Conservation (phyloP, 2,329 filamentous ascomycete genomes). For the Hypomyces perniciosus region DNA sequence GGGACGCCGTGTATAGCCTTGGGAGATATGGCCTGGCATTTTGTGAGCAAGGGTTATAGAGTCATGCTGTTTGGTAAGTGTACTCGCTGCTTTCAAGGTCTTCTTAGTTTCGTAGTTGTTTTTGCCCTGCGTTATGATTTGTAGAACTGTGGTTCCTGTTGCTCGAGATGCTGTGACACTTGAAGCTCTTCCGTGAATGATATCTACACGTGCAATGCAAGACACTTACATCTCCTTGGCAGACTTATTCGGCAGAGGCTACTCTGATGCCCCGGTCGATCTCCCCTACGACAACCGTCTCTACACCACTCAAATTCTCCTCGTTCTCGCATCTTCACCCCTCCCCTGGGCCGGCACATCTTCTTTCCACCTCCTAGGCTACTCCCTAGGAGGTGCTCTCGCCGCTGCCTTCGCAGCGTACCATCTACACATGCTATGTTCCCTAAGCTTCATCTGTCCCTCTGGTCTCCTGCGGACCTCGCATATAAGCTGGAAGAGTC, state of each 20-base stretch:
- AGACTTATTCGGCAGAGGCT: constrained; percentile 74
- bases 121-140: not conserved
- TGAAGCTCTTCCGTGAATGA: not conserved
- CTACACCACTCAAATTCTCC: constrained; percentile 59
- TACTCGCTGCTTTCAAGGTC: not conserved
- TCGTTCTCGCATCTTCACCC: constrained; percentile 58
- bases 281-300: constrained; percentile 58
- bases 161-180: too few species aligned
- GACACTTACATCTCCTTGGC: not conserved
- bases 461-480: constrained; percentile 60
- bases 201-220: not conserved
- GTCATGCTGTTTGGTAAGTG: constrained; percentile 70
- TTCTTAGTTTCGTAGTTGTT: not conserved
- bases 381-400: constrained; percentile 74
- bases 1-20: constrained; percentile 70
- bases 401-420: constrained; percentile 62
- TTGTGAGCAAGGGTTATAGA: constrained; percentile 61
- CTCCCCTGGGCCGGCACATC: constrained; percentile 48
- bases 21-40: constrained; percentile 56
- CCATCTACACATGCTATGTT: constrained; percentile 59
- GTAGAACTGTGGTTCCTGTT: too few species aligned
- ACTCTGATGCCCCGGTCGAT: constrained; percentile 60
- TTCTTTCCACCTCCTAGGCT: constrained; percentile 68
- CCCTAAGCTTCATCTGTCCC: constrained; percentile 61
- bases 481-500: constrained; percentile 55